phyloP scores from a whole-genome alignment of 257 asterid genomes.

The Solanum chaucha region DNA sequence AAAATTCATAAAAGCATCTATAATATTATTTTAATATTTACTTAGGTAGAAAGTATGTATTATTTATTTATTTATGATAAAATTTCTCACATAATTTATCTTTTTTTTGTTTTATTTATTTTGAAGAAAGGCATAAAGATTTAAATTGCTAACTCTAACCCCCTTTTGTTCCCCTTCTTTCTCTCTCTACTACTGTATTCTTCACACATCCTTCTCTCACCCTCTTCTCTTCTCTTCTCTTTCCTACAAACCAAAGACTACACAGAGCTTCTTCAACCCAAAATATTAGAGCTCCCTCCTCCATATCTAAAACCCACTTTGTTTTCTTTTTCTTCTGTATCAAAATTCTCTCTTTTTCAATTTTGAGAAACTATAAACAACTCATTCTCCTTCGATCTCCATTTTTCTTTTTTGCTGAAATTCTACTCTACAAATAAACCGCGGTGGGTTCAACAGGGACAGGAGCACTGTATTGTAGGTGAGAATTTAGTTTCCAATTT shows the following conservation, averaged over 20 bases:
- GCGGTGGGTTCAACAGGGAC: neutral
- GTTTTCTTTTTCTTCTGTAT: neutral
- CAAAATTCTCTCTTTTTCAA: neutral
- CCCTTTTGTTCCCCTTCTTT: neutral
- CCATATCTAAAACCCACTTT: neutral
- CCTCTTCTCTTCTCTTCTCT: neutral
- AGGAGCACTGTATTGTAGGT: neutral
- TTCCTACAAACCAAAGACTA: conserved; percentile 1
- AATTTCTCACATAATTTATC: neutral
- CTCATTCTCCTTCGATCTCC: neutral
- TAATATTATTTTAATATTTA: neutral
- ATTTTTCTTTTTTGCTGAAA: neutral
- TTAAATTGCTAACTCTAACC: neutral
- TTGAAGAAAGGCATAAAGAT: conserved; percentile 1
- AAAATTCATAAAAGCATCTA: too few relatives aligned
- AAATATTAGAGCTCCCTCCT: neutral
- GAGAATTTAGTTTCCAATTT: neutral
- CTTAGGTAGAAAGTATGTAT: too few relatives aligned
- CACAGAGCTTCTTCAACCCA: neutral
- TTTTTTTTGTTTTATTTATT: neutral
- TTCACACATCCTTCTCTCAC: neutral
- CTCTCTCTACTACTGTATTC: neutral
- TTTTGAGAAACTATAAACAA: neutral
- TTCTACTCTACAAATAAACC: neutral
- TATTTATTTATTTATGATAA: too few relatives aligned